Evolutionary conservation across 257 asterid genomes (phyloP), one percentile per base, ranked within the genome.

Genomic region (Plantago ovata): DNA sequence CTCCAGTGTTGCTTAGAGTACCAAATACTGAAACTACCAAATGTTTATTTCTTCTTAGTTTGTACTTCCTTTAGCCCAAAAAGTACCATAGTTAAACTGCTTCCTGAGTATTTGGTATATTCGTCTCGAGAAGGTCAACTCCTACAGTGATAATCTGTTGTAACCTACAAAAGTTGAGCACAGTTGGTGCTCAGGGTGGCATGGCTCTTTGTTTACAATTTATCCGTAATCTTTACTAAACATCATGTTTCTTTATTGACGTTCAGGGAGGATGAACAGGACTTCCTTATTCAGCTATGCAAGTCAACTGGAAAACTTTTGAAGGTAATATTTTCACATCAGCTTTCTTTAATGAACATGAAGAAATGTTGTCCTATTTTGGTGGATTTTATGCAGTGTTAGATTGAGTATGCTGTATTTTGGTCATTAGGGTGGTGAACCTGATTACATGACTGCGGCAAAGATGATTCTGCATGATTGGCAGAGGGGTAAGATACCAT

Each of bases 401-500:
- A 18, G 45, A 49, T 22, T 18, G 13, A 32, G 44, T 38, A 49
- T 45, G 71, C 20, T 38, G 18, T 23, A 16, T 46, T 49, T 56
- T 62, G 20, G 49, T 67, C 53, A 21, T 3, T 65, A 92, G 98
- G 98, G 98, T 32, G 98, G 98, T 10, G 98, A 92, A 68, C 97
- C 98, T 0, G 97, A 92, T 64, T 73, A 70, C n/a, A n/a, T 63
- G 40, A 42, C 42, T 46, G 16, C 3, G 33, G 33, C 33, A 28
- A 28, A 28, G 33, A 28, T 72, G 42, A 49, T 53, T 38, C 59
- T 47, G 46, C 96, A 87, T 38, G 94, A 91, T 61, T 87, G 98
- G 98, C 98, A 87, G 70, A 85, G 98, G 65, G 96, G 96, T 50
- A 83, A 72, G 63, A 85, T 85, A 54, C 96, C 95, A 0, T 87